Conservation (phyloP, 495 filamentous ascomycete genomes). For the Talaromyces liani region DNA sequence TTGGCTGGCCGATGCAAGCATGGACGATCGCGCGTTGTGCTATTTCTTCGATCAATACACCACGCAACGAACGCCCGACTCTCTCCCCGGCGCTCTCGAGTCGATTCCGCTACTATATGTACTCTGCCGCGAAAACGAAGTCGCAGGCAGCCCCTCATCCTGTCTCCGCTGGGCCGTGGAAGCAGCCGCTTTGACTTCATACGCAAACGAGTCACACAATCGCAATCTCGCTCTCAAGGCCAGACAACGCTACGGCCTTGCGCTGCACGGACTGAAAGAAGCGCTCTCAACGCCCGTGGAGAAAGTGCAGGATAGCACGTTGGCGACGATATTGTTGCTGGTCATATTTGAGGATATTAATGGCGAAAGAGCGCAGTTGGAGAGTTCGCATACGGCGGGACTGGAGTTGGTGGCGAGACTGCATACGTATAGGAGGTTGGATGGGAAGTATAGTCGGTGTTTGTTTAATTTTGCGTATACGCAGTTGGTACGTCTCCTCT, state of each 20-base stretch:
- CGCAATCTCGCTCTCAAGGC: slow-evolving; percentile 24
- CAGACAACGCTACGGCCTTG: slow-evolving; percentile 27
- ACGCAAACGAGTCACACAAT: slow-evolving; percentile 25
- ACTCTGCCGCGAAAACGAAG: slow-evolving; percentile 16
- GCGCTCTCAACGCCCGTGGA: slow-evolving; percentile 23
- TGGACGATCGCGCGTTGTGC: slow-evolving; percentile 35
- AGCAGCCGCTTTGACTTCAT: slow-evolving; percentile 30
- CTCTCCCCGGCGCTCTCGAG: slow-evolving; percentile 19
- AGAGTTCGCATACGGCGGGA: slow-evolving; percentile 35
- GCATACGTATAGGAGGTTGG: slow-evolving; percentile 26
- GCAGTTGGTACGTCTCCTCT: slow-evolving; percentile 25
- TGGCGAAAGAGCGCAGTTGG: slow-evolving; percentile 30
- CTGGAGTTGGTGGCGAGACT: slow-evolving; percentile 34
- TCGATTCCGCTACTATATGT: slow-evolving; percentile 32
- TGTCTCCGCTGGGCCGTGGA: slow-evolving; percentile 35
- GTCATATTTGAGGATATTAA: slow-evolving; percentile 36
- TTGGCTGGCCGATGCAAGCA: slow-evolving; percentile 24
- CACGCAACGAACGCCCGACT: slow-evolving; percentile 9
- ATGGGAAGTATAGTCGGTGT: slow-evolving; percentile 27
- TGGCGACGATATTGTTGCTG: slow-evolving; percentile 32
- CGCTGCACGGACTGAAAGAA: slow-evolving; percentile 23
- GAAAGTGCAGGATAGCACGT: slow-evolving; percentile 34
- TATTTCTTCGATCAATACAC: slow-evolving; percentile 42
- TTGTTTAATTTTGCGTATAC: slow-evolving; percentile 37
- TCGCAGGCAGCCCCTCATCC: slow-evolving; percentile 12